Percentiles rank a stretch among this genome's conserved stretches.
These are phyloP conservation scores for Fragilaria crotonensis DNA, from an alignment of 108 stramenopile genomes.

Conservation along the genomic window DNA sequence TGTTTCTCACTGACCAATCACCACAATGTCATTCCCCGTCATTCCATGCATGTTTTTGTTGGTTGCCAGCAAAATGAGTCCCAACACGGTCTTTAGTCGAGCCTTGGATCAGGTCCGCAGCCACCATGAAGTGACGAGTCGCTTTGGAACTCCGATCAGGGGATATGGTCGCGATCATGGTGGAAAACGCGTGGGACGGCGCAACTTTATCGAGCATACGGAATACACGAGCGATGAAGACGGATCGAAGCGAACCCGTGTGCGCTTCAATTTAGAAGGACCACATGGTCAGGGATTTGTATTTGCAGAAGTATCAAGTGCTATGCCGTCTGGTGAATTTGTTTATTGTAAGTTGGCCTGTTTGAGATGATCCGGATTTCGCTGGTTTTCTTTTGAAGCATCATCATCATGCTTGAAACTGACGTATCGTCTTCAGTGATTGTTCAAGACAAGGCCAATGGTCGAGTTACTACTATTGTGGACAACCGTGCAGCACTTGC, in stretches of 20 bases:
- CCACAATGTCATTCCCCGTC: neutral
- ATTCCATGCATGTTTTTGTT: neutral
- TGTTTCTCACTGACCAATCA: neutral
- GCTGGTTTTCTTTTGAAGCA: no score
- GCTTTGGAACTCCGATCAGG: constrained; percentile 83
- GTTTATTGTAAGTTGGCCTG: constrained; percentile 56
- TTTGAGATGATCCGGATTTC: no score
- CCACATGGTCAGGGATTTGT: constrained; percentile 73
- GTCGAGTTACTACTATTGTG: constrained; percentile 60
- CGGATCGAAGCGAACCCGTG: constrained; percentile 80
- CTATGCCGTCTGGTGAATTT: constrained; percentile 84
- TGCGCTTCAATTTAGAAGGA: constrained; percentile 92
- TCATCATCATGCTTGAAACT: no score
- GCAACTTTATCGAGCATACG: constrained; percentile 93
- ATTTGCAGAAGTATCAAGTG: constrained; percentile 78
- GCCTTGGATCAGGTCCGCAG: constrained; percentile 50
- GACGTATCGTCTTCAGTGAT: no score
- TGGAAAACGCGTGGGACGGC: constrained; percentile 90
- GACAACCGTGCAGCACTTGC: constrained; percentile 72
- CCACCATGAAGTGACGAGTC: constrained; percentile 58
- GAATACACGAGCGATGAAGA: constrained; percentile 75
- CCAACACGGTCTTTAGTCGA: constrained; percentile 79
- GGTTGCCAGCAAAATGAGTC: constrained; percentile 67
- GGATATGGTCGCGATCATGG: constrained; percentile 93
- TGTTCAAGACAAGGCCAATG: constrained; percentile 89